phyloP scores from a whole-genome alignment of 129 eudicot species.

The Sambucus nigra region DNA sequence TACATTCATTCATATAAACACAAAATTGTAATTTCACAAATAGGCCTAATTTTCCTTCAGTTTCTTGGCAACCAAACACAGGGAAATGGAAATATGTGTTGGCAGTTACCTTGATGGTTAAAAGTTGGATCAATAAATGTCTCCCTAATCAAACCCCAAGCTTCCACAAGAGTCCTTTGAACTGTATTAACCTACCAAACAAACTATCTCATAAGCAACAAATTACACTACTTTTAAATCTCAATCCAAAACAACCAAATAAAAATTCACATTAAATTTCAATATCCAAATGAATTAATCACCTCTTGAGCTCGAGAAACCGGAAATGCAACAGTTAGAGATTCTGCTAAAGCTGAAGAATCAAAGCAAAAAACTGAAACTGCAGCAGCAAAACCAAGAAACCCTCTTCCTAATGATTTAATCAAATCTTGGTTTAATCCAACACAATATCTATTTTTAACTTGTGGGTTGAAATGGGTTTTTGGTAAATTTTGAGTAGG shows the following conservation, averaged over 20 bases:
- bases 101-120: constrained; percentile 70
- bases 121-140: constrained; percentile 88
- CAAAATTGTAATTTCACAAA: too few relatives aligned
- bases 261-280: background rate
- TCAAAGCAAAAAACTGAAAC: constrained; percentile 36
- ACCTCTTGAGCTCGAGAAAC: constrained; percentile 91
- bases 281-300: background rate
- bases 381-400: constrained; percentile 77
- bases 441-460: constrained; percentile 5
- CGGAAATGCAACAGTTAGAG: constrained; percentile 86
- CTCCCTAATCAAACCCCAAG: constrained; percentile 98
- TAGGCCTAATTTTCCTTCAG: background rate
- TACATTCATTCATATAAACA: background rate
- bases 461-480: constrained; percentile 8
- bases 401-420: constrained; percentile 40
- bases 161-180: constrained; percentile 93
- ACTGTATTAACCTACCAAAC: constrained; percentile 68
- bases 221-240: background rate
- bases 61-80: background rate
- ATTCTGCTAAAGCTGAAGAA: constrained; percentile 73
- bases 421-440: constrained; percentile 26
- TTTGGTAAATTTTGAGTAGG: constrained; percentile 10
- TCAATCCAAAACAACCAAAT: background rate
- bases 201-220: constrained; percentile 8
- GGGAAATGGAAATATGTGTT: background rate